phyloP scores from a whole-genome alignment of 2,329 filamentous ascomycete genomes.

The Periconia macrospinosa region DNA sequence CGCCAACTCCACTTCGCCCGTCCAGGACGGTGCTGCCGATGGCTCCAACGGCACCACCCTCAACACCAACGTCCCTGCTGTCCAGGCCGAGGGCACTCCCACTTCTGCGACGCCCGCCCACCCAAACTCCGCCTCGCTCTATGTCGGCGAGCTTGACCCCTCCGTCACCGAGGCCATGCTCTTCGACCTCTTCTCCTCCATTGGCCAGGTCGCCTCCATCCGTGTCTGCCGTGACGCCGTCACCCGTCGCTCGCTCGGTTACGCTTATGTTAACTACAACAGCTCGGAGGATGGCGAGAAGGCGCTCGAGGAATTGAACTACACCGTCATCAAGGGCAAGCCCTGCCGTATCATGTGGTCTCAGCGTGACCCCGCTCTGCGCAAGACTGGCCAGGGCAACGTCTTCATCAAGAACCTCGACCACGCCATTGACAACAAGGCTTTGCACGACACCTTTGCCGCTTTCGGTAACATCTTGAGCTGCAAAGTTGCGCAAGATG shows the following conservation, averaged over 20 bases:
- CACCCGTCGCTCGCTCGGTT: slow-evolving; percentile 96
- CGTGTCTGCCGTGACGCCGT: slow-evolving; percentile 99
- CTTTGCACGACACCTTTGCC: slow-evolving; percentile 96
- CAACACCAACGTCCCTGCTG: slow-evolving; percentile 72
- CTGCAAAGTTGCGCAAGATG: slow-evolving; percentile 99
- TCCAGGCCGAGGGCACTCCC: slow-evolving; percentile 69
- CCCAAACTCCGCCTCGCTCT: slow-evolving; percentile 95
- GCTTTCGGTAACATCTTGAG: slow-evolving; percentile 98
- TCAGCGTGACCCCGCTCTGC: slow-evolving; percentile 96
- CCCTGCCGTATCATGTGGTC: slow-evolving; percentile 99
- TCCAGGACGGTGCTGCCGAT: slow-evolving; percentile 74
- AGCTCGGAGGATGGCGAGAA: slow-evolving; percentile 95
- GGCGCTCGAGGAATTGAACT: slow-evolving; percentile 98
- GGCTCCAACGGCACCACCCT: slow-evolving; percentile 64
- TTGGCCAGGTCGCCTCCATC: slow-evolving; percentile 97
- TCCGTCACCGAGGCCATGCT: slow-evolving; percentile 99
- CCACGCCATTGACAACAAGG: slow-evolving; percentile 99
- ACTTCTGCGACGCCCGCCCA: slow-evolving; percentile 74
- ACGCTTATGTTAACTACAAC: slow-evolving; percentile 99
- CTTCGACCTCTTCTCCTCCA: slow-evolving; percentile 99
- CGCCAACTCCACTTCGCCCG: slow-evolving; percentile 51
- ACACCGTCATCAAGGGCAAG: slow-evolving; percentile 97
- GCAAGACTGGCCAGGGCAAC: slow-evolving; percentile 99
- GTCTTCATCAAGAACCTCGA: slow-evolving; percentile 99
- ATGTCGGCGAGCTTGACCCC: slow-evolving; percentile 96